A percentile compares a stretch with the other conserved stretches of the same genome.
Conservation (phyloP, 23 red algal genomes). For the Gracilaria domingensis region DNA sequence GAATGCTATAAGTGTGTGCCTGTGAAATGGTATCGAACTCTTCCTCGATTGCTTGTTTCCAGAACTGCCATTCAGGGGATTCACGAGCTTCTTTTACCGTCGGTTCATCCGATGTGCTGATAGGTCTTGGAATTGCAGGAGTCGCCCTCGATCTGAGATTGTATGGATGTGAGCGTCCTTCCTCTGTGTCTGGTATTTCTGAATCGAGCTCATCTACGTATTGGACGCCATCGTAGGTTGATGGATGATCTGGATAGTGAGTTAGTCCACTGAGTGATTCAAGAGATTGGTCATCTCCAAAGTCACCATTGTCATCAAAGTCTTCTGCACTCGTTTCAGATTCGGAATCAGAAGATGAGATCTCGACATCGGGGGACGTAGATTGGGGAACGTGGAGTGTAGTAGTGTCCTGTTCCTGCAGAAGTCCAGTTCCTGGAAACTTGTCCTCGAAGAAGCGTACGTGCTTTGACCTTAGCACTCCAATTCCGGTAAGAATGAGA, state of each 20-base stretch:
- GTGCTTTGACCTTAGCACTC: constrained; percentile 25
- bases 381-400: too few relatives aligned
- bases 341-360: too few relatives aligned
- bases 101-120: constrained; percentile 44
- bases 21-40: constrained; percentile 16
- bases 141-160: background rate
- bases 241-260: constrained; percentile 7
- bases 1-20: background rate
- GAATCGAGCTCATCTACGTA: background rate
- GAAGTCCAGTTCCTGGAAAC: background rate
- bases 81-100: constrained; percentile 12
- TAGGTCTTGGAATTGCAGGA: background rate
- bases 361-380: background rate
- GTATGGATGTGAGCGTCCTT: too few relatives aligned
- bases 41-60: constrained; percentile 41
- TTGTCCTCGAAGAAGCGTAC: background rate
- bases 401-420: too few relatives aligned
- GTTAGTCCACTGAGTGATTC: background rate
- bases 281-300: background rate
- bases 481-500: background rate
- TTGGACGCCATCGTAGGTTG: background rate
- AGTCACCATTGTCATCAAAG: too few relatives aligned
- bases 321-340: too few relatives aligned
- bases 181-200: too few relatives aligned
- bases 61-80: constrained; percentile 9